Evolutionary conservation across 345 rosid species (phyloP), one percentile per base, ranked within the genome.

Genomic region (Dipteronia sinensis): DNA sequence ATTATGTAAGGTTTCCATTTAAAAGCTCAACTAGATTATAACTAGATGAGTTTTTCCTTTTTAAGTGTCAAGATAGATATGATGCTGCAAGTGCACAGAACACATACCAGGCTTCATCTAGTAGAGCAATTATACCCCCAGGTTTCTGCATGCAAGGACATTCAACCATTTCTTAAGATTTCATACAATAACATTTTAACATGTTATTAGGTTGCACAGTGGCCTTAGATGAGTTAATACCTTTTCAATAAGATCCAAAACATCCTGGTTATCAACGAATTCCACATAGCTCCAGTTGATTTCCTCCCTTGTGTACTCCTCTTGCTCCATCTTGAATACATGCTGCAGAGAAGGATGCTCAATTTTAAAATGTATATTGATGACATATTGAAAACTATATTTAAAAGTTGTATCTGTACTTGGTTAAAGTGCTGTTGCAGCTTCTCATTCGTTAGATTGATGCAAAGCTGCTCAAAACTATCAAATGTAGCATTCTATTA

Each of bases 271-370:
- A 73, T 89, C 97, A 27, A 92, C 88, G 75, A 90, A 92, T 80
- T 92, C 97, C 22, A 90, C 88, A 63, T 92, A 89, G 84, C 93
- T 92, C 97, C 94, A 90, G 80, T 92, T 75, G 19, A 92, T 92
- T 78, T 89, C 93, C 77, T 92, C 94, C 73, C 83, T 87, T 20
- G 87, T 89, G 55, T 89, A 92, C 49, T 90, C 93, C 70, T 92
- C 97, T 82, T 88, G 93, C 79, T 92, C 93, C 97, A 92, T 90
- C 81, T 92, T 88, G 79, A 92, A 90, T 16, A 92, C 97, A 78
- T 92, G 94, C 91, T 92, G 91, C 76, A 75, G 65, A 75, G 71
- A 79, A 51, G 77, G 62, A 49, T 11, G 9, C 55, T 66, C 77
- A 12, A 38, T 20, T 58, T 38, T 22, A 34, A 40, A 40, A 59